phyloP scores from a whole-genome alignment of 495 filamentous ascomycete species.

The Xylaria grammica region DNA sequence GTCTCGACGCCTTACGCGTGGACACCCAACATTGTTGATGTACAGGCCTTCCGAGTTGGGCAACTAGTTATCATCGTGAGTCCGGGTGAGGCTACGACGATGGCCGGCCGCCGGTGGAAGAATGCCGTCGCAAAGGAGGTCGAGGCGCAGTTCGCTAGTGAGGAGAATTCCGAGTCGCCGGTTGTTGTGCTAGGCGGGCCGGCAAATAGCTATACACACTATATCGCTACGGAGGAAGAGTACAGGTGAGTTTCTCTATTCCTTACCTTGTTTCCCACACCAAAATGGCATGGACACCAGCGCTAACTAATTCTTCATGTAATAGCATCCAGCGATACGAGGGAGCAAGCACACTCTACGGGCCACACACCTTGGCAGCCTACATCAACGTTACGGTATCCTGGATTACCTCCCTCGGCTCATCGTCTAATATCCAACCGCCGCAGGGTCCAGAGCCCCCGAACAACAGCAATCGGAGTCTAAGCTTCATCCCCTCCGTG shows the following conservation, averaged over 20 bases:
- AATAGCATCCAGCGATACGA: conserved; percentile 84
- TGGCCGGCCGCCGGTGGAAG: conserved; percentile 93
- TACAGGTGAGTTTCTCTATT: conserved; percentile 54
- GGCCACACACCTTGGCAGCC: conserved; percentile 86
- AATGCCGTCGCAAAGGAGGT: conserved; percentile 69
- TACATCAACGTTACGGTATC: conserved; percentile 85
- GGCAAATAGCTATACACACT: conserved; percentile 95
- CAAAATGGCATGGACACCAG: neutral
- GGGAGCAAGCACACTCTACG: conserved; percentile 93
- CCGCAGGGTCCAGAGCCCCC: conserved; percentile 72
- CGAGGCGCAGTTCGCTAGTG: conserved; percentile 47
- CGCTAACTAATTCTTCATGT: conserved; percentile 16
- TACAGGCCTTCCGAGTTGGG: conserved; percentile 87
- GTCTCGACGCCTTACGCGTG: conserved; percentile 81
- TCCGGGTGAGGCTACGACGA: conserved; percentile 92
- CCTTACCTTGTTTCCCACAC: neutral
- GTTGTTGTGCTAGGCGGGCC: conserved; percentile 90
- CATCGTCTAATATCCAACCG: conserved; percentile 51
- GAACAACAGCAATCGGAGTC: conserved; percentile 77
- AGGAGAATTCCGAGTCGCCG: conserved; percentile 52
- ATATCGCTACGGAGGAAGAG: conserved; percentile 92
- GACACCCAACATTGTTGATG: conserved; percentile 92
- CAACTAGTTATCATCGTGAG: conserved; percentile 87
- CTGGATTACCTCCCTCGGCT: conserved; percentile 70
- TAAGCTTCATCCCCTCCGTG: conserved; percentile 83